These are phyloP conservation scores for Leishmania lainsoni DNA, from an alignment of 208 protist species.

Conservation along the genomic window DNA sequence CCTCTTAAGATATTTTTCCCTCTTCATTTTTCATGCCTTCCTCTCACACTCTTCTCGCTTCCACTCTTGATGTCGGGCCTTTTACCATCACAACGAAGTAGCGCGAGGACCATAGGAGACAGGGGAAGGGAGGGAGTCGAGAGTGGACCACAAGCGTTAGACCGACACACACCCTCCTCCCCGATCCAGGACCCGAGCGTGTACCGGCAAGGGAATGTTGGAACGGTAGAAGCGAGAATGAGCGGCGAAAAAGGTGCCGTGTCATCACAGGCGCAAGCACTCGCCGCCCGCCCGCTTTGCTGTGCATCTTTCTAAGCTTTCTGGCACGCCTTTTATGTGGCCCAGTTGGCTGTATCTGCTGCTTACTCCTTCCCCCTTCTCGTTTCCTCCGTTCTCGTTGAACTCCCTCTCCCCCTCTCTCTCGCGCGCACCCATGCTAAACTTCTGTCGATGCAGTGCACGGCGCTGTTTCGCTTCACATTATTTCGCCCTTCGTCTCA, in stretches of 20 bases:
- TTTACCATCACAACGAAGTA: not conserved
- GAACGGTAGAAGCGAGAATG: not conserved
- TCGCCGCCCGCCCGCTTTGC: not conserved
- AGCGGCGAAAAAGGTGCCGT: not conserved
- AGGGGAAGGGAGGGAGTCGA: not conserved
- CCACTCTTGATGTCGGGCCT: not conserved
- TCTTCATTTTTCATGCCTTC: not conserved
- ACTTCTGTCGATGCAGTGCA: not conserved
- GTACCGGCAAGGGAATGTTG: not conserved
- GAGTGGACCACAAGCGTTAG: not conserved
- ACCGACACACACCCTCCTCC: not conserved
- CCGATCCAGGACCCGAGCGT: not conserved
- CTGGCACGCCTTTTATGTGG: not conserved
- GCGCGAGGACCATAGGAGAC: not conserved
- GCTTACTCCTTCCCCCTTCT: not conserved
- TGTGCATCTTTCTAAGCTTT: not conserved
- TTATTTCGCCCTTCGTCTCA: not conserved
- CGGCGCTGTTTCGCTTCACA: not conserved
- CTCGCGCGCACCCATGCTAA: not conserved
- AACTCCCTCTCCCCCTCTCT: not conserved
- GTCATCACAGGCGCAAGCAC: not conserved
- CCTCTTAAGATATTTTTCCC: not conserved
- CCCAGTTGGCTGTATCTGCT: not conserved
- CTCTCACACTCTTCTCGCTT: not conserved
- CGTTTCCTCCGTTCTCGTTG: not conserved